Conservation (phyloP, 1,139 yeast genomes). For the Hemisphaericaspora lyxosophila region DNA sequence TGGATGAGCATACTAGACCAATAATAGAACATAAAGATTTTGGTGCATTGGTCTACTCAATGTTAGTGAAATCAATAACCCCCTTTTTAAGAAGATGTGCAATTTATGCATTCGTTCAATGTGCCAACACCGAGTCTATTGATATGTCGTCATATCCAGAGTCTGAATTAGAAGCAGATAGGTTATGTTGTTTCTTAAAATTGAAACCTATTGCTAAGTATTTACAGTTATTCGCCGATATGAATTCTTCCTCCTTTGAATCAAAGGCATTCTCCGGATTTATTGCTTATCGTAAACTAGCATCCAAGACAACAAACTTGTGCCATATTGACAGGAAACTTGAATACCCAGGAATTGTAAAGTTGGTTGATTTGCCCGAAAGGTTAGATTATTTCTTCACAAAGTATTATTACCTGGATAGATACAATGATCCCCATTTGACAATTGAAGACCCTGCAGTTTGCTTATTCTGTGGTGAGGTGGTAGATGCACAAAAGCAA, state of each 20-base stretch:
- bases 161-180: slow-evolving; percentile 54
- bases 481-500: slow-evolving; percentile 63
- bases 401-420: slow-evolving; percentile 49
- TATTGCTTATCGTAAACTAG: slow-evolving; percentile 13
- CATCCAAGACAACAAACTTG: slow-evolving; percentile 11
- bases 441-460: slow-evolving; percentile 76
- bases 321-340: slow-evolving; percentile 24
- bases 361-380: slow-evolving; percentile 60
- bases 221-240: slow-evolving; percentile 18
- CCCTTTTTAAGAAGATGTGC: slow-evolving; percentile 72
- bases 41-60: slow-evolving; percentile 47
- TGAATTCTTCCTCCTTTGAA: slow-evolving; percentile 13
- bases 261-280: slow-evolving; percentile 20
- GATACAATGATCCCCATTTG: slow-evolving; percentile 39
- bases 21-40: slow-evolving; percentile 20
- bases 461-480: slow-evolving; percentile 78
- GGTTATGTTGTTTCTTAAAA: slow-evolving; percentile 53
- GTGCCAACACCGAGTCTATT: slow-evolving; percentile 54
- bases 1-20: slow-evolving; percentile 8
- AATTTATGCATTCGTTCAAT: slow-evolving; percentile 55
- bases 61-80: slow-evolving; percentile 56
- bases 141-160: slow-evolving; percentile 19
- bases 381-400: slow-evolving; percentile 71
- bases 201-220: slow-evolving; percentile 35
- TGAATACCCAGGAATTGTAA: slow-evolving; percentile 68